Conservation (phyloP, 768 basidiomycete genomes). For the Saitozyma podzolica region DNA sequence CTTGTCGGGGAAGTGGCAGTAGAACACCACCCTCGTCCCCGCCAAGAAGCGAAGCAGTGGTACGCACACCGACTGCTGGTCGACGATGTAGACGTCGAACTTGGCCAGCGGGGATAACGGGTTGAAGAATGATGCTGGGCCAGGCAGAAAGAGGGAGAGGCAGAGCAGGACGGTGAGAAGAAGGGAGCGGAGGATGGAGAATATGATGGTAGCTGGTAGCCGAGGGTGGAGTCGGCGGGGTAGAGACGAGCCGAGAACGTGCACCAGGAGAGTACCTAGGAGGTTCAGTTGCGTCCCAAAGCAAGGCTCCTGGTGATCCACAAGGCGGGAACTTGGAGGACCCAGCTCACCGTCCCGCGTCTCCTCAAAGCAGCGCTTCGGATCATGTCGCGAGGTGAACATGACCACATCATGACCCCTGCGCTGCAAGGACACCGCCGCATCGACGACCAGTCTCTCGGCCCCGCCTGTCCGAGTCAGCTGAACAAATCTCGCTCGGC, state of each 20-base stretch:
- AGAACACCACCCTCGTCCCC: slow-evolving; percentile 84
- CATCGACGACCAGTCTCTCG: slow-evolving; percentile 91
- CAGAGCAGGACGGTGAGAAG: slow-evolving; percentile 74
- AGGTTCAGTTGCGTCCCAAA: neutral
- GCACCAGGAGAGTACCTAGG: slow-evolving; percentile 75
- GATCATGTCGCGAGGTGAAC: slow-evolving; percentile 91
- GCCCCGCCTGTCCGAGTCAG: slow-evolving; percentile 70
- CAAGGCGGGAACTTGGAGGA: neutral
- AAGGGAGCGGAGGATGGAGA: slow-evolving; percentile 84
- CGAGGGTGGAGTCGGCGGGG: slow-evolving; percentile 77
- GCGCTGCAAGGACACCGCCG: slow-evolving; percentile 81
- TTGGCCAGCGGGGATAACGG: slow-evolving; percentile 35
- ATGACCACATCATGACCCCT: slow-evolving; percentile 82
- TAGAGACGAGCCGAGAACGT: slow-evolving; percentile 70
- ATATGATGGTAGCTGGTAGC: slow-evolving; percentile 67
- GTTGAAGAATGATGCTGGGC: slow-evolving; percentile 32
- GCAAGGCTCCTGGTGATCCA: neutral
- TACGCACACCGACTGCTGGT: slow-evolving; percentile 89
- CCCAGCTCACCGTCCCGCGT: slow-evolving; percentile 73
- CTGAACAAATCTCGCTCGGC: neutral
- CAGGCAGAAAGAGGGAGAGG: slow-evolving; percentile 42
- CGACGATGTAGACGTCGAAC: slow-evolving; percentile 84
- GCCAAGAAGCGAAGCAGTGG: slow-evolving; percentile 72
- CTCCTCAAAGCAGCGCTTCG: slow-evolving; percentile 86
- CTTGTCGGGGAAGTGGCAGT: slow-evolving; percentile 98